A percentile compares a stretch with the other conserved stretches of the same genome.
Evolutionary conservation across 768 basidiomycete genomes (phyloP).

Genomic region (Chalciporus piperatus): DNA sequence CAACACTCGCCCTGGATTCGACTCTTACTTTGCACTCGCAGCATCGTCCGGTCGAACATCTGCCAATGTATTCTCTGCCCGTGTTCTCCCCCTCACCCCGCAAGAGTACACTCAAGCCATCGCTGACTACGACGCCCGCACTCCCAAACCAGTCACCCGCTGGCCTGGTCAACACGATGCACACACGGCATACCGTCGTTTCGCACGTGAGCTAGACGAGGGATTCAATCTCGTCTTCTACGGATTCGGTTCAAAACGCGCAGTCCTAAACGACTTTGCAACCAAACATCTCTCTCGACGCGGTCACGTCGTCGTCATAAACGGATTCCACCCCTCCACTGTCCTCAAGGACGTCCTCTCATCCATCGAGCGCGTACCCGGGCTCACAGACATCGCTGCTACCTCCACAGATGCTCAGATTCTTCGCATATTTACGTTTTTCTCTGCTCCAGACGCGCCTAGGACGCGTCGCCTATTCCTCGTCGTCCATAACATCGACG

Average conservation of each 20-base stretch:
- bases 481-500: conserved; percentile 88
- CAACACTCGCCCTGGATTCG: conserved; percentile 58
- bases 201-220: conserved; percentile 66
- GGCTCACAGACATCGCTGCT: conserved; percentile 9
- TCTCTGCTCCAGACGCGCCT: conserved; percentile 38
- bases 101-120: conserved; percentile 53
- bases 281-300: conserved; percentile 47
- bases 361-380: conserved; percentile 47
- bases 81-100: conserved; percentile 66
- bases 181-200: conserved; percentile 50
- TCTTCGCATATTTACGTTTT: conserved; percentile 63
- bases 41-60: conserved; percentile 70
- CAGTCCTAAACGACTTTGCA: conserved; percentile 73
- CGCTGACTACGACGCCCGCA: conserved; percentile 20
- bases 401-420: conserved; percentile 56
- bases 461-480: conserved; percentile 58
- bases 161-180: conserved; percentile 18
- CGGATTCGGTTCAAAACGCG: conserved; percentile 86
- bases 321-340: conserved; percentile 73
- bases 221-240: conserved; percentile 90
- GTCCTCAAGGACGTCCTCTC: conserved; percentile 64
- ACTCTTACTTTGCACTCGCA: conserved; percentile 77
- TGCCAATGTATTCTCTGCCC: conserved; percentile 71
- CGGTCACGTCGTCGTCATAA: conserved; percentile 75
- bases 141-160: conserved; percentile 12